Evolutionary conservation across 2,329 filamentous ascomycete genomes (phyloP), one percentile per base, ranked within the genome.

Genomic region (Colletotrichum filicis): DNA sequence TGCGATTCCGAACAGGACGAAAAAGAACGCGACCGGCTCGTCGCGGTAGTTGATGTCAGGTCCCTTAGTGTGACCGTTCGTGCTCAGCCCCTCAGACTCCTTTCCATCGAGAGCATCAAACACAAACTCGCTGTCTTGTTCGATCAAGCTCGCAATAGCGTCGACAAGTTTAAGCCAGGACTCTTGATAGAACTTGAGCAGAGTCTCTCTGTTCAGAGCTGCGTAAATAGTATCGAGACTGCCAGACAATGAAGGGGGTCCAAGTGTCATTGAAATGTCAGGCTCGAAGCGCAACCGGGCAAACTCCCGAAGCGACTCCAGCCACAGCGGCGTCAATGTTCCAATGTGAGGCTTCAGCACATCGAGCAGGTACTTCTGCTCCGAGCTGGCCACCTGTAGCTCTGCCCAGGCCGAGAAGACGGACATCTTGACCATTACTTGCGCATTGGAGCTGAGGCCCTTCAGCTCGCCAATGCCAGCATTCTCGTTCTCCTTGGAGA

Each of bases 401-500:
- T 98, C 95, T 4, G 97, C 97, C 97, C 97, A 99, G 1, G 96
- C 97, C 1, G 96, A 97, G 82, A 98, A 97, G 2, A 99, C 93
- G 0, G 97, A 93, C 90, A 98, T 97, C 82, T 97, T 98, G 68
- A 99, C 95, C 97, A 99, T 99, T 61, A 98, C 95, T 79, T 97
- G 94, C 0, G 97, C 96, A 80, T 99, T 99, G 2, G 96, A 95
- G 80, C 95, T 98, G 22, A 99, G 90, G 0, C 94, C 95, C 82
- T 94, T 95, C 6, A 99, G 87, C 76, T 99, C 97, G 19, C 97
- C 97, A 79, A 99, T 98, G 26, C 94, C 91, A 0, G 94, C 94
- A 56, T 92, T 93, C 77, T 97, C 94, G 1, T 90, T 87, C 74
- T 97, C 94, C 58, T 89, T 91, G 2, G 94, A 94, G 79, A 98